A percentile compares a stretch with the other conserved stretches of the same genome.
Conservation (phyloP, 208 protist species). For the Acanthamoeba triangularis region DNA sequence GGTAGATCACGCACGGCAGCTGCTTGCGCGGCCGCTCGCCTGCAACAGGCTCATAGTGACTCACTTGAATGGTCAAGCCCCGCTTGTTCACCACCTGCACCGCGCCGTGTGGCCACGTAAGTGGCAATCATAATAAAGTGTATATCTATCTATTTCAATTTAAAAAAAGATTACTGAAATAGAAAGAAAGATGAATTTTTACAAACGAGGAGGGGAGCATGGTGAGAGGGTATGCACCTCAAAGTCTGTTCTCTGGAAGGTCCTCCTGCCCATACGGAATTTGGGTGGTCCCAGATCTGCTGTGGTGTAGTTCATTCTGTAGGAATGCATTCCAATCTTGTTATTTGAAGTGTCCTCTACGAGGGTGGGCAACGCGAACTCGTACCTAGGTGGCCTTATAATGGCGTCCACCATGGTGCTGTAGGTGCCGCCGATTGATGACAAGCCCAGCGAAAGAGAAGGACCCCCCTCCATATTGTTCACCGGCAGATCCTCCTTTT, state of each 20-base stretch:
- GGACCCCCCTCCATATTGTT: conserved; percentile 1
- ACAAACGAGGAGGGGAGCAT: not conserved
- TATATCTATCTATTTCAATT: not conserved
- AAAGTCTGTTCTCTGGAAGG: conserved; percentile 55
- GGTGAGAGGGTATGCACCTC: not conserved
- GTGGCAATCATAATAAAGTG: not conserved
- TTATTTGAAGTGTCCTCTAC: not conserved
- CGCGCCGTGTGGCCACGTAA: not conserved
- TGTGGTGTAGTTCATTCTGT: conserved; percentile 7
- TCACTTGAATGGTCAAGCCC: conserved; percentile 1
- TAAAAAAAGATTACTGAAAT: not conserved
- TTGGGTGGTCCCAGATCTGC: conserved; percentile 41
- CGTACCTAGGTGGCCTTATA: conserved; percentile 64
- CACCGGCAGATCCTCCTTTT: too few relatives aligned
- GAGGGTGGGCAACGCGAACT: not conserved
- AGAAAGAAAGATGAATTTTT: not conserved
- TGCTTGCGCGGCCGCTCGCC: conserved; percentile 35
- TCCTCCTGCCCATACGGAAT: conserved; percentile 1
- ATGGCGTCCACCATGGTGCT: conserved; percentile 72
- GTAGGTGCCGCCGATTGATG: conserved; percentile 41
- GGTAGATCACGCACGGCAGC: conserved; percentile 72
- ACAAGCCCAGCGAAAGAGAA: conserved; percentile 30
- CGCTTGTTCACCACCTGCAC: conserved; percentile 41
- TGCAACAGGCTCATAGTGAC: conserved; percentile 58
- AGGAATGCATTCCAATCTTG: not conserved